Evolutionary conservation across 2,329 filamentous ascomycete species (phyloP).

Genomic region (Dactylonectria estremocensis): DNA sequence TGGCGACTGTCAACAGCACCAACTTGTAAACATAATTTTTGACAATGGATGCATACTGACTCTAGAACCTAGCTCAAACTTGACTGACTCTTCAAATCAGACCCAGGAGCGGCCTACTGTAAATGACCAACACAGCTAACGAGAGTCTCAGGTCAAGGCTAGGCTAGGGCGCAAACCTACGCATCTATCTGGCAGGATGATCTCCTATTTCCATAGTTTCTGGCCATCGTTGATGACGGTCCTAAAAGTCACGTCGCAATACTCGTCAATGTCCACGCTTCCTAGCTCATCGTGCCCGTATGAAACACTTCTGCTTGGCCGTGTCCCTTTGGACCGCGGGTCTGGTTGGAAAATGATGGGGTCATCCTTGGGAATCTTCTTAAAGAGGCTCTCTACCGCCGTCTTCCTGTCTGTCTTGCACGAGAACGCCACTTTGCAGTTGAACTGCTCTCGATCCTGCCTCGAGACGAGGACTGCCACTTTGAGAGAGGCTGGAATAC

Average conservation of each 20-base stretch:
- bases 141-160: not conserved
- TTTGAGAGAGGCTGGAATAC: conserved; percentile 16
- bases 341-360: conserved; percentile 15
- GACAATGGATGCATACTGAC: too few relatives aligned
- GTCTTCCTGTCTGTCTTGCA: conserved; percentile 22
- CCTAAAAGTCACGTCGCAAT: conserved; percentile 17
- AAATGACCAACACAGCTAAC: not conserved
- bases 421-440: not conserved
- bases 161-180: not conserved
- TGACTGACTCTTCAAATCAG: too few relatives aligned
- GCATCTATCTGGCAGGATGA: not conserved
- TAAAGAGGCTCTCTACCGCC: conserved; percentile 6
- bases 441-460: not conserved
- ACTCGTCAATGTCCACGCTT: conserved; percentile 15
- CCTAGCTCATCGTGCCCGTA: conserved; percentile 10
- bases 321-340: not conserved
- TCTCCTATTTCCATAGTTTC: not conserved
- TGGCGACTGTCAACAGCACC: too few relatives aligned
- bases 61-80: too few relatives aligned
- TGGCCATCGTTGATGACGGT: conserved; percentile 14
- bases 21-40: too few relatives aligned
- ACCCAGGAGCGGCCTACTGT: not conserved
- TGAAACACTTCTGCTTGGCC: conserved; percentile 6
- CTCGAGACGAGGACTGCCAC: conserved; percentile 13
- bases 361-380: not conserved